Conservation (phyloP, 2,329 filamentous ascomycete genomes). For the Aaosphaeria pasadenensis region DNA sequence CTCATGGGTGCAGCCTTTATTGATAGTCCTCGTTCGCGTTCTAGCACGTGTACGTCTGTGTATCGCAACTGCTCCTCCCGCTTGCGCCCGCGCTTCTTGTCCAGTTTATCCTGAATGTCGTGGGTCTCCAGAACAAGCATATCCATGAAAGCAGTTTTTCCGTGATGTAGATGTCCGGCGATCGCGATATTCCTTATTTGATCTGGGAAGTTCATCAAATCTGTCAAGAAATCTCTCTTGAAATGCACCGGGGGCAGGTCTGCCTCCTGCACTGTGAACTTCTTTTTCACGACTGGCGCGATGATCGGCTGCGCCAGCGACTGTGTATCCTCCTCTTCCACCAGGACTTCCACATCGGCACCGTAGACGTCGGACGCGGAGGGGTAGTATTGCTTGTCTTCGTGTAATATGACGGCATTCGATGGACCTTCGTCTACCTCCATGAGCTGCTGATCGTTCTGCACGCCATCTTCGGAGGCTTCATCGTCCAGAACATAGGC, state of each 20-base stretch:
- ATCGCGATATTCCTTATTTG: slow-evolving; percentile 92
- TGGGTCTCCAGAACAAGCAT: slow-evolving; percentile 97
- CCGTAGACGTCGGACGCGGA: slow-evolving; percentile 97
- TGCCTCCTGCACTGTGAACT: slow-evolving; percentile 89
- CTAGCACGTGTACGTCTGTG: slow-evolving; percentile 86
- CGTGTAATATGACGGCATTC: slow-evolving; percentile 95
- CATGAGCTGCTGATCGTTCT: slow-evolving; percentile 81
- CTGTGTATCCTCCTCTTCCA: slow-evolving; percentile 96
- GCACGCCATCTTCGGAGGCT: slow-evolving; percentile 50
- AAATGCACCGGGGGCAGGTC: slow-evolving; percentile 87
- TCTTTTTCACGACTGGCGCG: slow-evolving; percentile 88
- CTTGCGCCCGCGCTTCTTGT: slow-evolving; percentile 76
- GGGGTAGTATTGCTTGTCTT: slow-evolving; percentile 99
- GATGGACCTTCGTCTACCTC: slow-evolving; percentile 89
- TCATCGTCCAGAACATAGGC: slow-evolving; percentile 75
- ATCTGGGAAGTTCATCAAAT: slow-evolving; percentile 93
- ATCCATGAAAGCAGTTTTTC: slow-evolving; percentile 97
- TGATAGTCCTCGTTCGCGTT: slow-evolving; percentile 85
- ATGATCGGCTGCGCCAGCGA: slow-evolving; percentile 90
- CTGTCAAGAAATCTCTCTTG: slow-evolving; percentile 87
- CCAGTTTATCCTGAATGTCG: slow-evolving; percentile 73
- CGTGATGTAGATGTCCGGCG: slow-evolving; percentile 91
- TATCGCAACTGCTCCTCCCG: slow-evolving; percentile 90
- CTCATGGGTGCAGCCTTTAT: slow-evolving; percentile 95
- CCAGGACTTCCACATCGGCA: slow-evolving; percentile 87